Evolutionary conservation across 805 yeast genomes (phyloP).

Genomic region (Yarrowia sp.): DNA sequence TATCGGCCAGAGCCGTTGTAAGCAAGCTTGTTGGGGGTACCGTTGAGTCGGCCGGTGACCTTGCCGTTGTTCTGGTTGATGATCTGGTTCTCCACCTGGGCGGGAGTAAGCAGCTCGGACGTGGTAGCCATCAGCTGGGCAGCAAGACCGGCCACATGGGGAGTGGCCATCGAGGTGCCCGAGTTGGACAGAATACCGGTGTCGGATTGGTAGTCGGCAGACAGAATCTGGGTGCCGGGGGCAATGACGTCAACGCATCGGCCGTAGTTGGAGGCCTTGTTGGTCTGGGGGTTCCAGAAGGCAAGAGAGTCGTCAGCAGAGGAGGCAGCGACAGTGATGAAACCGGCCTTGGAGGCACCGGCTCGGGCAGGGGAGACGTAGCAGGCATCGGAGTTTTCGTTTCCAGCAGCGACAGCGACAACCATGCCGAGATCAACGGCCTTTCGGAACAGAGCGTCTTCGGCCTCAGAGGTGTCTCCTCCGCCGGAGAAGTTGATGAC

Average conservation of each 20-base stretch:
- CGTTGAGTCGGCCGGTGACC: neutral
- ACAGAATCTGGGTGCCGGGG: slow-evolving; percentile 89
- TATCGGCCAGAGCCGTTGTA: slow-evolving; percentile 22
- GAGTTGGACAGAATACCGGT: slow-evolving; percentile 52
- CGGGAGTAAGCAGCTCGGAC: slow-evolving; percentile 21
- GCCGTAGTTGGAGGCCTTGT: slow-evolving; percentile 68
- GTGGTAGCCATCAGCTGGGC: slow-evolving; percentile 76
- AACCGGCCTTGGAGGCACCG: neutral
- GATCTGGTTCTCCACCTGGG: slow-evolving; percentile 20
- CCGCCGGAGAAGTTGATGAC: slow-evolving; percentile 26
- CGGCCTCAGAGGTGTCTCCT: slow-evolving; percentile 36
- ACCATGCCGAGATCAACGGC: slow-evolving; percentile 39
- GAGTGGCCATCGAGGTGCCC: slow-evolving; percentile 99
- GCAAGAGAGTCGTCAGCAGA: slow-evolving; percentile 13
- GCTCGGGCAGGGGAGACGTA: neutral
- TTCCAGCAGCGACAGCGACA: slow-evolving; percentile 47
- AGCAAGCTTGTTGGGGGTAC: slow-evolving; percentile 26
- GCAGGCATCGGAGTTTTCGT: slow-evolving; percentile 15
- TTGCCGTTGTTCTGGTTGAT: slow-evolving; percentile 5
- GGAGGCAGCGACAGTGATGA: slow-evolving; percentile 17
- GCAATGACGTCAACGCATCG: slow-evolving; percentile 95
- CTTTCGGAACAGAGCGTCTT: slow-evolving; percentile 49
- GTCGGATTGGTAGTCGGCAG: slow-evolving; percentile 52
- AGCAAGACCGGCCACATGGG: slow-evolving; percentile 91
- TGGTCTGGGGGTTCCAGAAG: neutral